Percentiles rank a stretch among this genome's conserved stretches.
Evolutionary conservation across 768 basidiomycete genomes (phyloP).

Genomic region (Tephrocybe rancida): DNA sequence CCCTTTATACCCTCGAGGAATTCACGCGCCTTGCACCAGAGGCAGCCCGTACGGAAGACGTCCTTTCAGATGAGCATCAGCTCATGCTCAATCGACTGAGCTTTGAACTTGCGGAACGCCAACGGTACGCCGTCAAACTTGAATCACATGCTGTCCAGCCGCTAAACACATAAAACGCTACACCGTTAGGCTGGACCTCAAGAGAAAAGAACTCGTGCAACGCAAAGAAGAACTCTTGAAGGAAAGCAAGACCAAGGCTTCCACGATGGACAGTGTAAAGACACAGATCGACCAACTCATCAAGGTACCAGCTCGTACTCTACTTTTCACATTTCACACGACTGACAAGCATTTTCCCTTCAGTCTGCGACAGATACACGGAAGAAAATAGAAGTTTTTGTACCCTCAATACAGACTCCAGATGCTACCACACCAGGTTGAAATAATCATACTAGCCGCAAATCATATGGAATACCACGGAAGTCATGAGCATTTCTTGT

Average conservation of each 20-base stretch:
- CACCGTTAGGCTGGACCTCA: constrained; percentile 65
- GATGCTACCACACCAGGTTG: constrained; percentile 16
- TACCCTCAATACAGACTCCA: constrained; percentile 41
- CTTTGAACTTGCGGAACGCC: constrained; percentile 87
- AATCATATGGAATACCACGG: background rate
- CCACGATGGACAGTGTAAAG: constrained; percentile 79
- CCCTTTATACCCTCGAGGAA: constrained; percentile 70
- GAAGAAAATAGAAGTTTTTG: constrained; percentile 74
- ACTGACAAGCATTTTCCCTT: constrained; percentile 14
- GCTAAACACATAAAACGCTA: background rate
- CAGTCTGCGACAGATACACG: constrained; percentile 74
- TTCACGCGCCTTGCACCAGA: constrained; percentile 70
- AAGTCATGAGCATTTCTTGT: constrained; percentile 10
- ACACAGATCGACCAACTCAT: constrained; percentile 74
- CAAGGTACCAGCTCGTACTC: constrained; percentile 49
- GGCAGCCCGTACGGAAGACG: constrained; percentile 62
- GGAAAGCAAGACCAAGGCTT: constrained; percentile 72
- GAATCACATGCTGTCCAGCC: constrained; percentile 11
- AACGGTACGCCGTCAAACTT: constrained; percentile 55
- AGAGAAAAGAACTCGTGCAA: constrained; percentile 64
- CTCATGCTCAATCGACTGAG: constrained; percentile 86
- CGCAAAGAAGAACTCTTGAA: constrained; percentile 82
- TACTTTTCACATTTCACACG: constrained; percentile 9
- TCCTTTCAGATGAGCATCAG: constrained; percentile 72
- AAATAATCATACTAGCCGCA: too few species aligned